Percentiles rank a stretch among this genome's conserved stretches.
phyloP scores from a whole-genome alignment of 2,329 filamentous ascomycete genomes.

The Aspergillus sp. region DNA sequence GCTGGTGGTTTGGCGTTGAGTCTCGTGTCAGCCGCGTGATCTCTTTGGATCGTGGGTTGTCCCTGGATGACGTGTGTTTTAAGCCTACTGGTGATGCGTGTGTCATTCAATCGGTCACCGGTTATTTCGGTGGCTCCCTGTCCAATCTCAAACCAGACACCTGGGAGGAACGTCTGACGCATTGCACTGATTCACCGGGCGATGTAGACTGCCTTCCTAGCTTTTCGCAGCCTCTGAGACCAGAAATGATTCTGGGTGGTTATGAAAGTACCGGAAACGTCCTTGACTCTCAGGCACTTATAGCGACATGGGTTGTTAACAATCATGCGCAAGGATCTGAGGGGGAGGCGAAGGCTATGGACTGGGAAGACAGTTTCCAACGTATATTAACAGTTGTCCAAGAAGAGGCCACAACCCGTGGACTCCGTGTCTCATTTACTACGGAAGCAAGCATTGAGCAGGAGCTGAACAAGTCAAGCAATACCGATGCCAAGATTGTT shows the following conservation, averaged over 20 bases:
- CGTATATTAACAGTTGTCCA: conserved; percentile 74
- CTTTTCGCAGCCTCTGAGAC: conserved; percentile 85
- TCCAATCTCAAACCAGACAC: conserved; percentile 59
- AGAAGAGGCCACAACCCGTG: conserved; percentile 72
- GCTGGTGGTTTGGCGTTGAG: conserved; percentile 94
- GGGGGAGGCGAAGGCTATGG: conserved; percentile 72
- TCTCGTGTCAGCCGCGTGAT: conserved; percentile 70
- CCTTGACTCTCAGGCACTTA: conserved; percentile 73
- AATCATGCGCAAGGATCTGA: conserved; percentile 75
- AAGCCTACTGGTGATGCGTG: conserved; percentile 88
- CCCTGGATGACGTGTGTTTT: conserved; percentile 83
- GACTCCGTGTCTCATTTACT: conserved; percentile 86
- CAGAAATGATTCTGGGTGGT: conserved; percentile 82
- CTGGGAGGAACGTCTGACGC: conserved; percentile 71
- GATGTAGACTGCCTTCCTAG: conserved; percentile 72
- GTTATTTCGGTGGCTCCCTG: conserved; percentile 75
- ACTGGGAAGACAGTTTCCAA: conserved; percentile 83
- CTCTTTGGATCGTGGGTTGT: conserved; percentile 66
- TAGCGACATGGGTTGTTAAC: conserved; percentile 92
- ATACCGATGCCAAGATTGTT: conserved; percentile 96
- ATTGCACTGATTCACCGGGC: conserved; percentile 77
- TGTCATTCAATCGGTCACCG: conserved; percentile 87
- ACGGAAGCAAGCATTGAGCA: conserved; percentile 94
- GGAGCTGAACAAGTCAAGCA: conserved; percentile 96
- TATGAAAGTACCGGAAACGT: conserved; percentile 65